Evolutionary conservation across 139 green algal species (phyloP).

Genomic region (Limnomonas spitsbergensis): DNA sequence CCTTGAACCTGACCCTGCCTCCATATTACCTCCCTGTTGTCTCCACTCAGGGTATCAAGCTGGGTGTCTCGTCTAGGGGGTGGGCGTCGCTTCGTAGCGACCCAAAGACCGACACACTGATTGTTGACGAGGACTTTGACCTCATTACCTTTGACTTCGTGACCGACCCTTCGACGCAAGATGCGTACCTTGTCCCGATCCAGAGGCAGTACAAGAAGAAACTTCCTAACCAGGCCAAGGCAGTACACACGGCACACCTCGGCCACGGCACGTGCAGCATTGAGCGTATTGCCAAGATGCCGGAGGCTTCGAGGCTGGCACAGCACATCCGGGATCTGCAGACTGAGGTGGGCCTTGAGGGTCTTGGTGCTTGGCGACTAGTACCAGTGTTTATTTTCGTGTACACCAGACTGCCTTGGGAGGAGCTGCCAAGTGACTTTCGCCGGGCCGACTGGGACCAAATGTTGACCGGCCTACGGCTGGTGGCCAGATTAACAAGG

Average conservation of each 20-base stretch:
- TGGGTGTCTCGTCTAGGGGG: conserved; percentile 59
- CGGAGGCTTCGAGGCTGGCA: conserved; percentile 21
- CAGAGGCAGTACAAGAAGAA: conserved; percentile 36
- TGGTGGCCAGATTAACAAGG: too few relatives aligned
- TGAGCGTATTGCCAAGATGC: conserved; percentile 31
- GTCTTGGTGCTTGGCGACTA: neutral
- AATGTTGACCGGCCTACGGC: too few relatives aligned
- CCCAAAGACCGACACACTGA: conserved; percentile 32
- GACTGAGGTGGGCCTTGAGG: neutral
- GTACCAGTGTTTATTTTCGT: too few relatives aligned
- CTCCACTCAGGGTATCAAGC: conserved; percentile 46
- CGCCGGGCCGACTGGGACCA: neutral
- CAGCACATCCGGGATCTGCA: conserved; percentile 30
- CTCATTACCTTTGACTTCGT: conserved; percentile 80
- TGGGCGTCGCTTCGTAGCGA: conserved; percentile 59
- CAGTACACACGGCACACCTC: conserved; percentile 30
- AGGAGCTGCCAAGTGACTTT: neutral
- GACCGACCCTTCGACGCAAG: conserved; percentile 55
- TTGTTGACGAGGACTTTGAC: conserved; percentile 55
- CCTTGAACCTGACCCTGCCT: too few relatives aligned
- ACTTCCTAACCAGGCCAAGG: conserved; percentile 28
- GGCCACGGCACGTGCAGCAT: conserved; percentile 42
- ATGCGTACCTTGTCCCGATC: conserved; percentile 47
- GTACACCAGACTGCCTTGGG: too few relatives aligned
- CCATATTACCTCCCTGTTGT: too few relatives aligned